Conservation (phyloP, 2,329 filamentous ascomycete species). For the Arachnopeziza araneosa region DNA sequence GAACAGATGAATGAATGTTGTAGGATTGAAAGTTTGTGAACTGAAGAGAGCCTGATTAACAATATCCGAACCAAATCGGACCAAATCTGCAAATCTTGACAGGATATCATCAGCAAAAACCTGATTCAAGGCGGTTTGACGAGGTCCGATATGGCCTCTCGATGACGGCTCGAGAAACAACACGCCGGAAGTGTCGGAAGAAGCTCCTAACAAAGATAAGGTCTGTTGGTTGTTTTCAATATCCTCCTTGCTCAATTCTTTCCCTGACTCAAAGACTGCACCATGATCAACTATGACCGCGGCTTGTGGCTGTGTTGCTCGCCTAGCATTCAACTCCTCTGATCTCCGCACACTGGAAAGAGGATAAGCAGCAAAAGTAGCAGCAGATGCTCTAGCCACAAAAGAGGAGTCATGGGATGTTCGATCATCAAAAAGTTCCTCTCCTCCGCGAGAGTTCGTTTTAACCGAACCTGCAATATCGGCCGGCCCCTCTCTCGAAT, state of each 20-base stretch:
- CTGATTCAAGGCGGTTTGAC: background rate
- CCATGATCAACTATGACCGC: background rate
- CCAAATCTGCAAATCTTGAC: background rate
- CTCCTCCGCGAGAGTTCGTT: background rate
- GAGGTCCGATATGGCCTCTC: background rate
- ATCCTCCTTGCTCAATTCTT: background rate
- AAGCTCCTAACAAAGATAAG: background rate
- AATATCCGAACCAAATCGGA: constrained; percentile 17
- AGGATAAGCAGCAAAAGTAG: background rate
- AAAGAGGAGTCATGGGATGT: background rate
- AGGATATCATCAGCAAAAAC: background rate
- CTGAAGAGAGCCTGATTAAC: constrained; percentile 15
- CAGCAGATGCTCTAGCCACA: background rate
- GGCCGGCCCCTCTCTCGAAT: background rate
- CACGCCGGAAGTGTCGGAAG: background rate
- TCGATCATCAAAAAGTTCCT: background rate
- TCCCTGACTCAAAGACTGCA: background rate
- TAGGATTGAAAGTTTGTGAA: constrained; percentile 9
- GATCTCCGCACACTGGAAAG: background rate
- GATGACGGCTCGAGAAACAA: no score
- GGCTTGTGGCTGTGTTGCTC: background rate
- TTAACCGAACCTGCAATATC: background rate
- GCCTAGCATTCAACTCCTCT: background rate
- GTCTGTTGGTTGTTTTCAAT: background rate
- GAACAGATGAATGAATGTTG: constrained; percentile 16